Conservation (phyloP, 192 early-diverging fungal species). For the Haplosporangium gracile region DNA sequence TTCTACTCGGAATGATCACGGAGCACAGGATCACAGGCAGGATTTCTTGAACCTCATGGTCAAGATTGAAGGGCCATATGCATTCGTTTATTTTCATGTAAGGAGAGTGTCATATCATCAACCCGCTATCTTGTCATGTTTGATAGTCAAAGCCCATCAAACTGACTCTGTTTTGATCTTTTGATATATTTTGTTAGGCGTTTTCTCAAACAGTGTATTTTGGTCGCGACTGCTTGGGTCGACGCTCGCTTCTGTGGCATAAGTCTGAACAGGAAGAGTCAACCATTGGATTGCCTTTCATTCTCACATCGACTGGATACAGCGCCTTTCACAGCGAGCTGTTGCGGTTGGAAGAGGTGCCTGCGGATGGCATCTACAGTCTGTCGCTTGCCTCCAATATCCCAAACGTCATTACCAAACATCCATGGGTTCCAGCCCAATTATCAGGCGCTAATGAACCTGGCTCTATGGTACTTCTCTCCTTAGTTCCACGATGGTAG, state of each 20-base stretch:
- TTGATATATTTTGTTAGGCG: conserved; percentile 29
- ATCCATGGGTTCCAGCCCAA: conserved; percentile 34
- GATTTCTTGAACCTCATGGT: conserved; percentile 56
- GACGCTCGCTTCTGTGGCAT: conserved; percentile 83
- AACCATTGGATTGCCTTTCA: conserved; percentile 30
- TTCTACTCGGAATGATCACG: neutral
- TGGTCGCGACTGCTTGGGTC: conserved; percentile 88
- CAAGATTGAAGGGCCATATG: conserved; percentile 84
- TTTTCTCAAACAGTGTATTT: conserved; percentile 74
- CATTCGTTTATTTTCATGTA: conserved; percentile 80
- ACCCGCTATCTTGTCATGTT: neutral
- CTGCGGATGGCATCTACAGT: conserved; percentile 83
- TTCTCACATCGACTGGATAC: conserved; percentile 66
- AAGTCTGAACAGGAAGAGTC: conserved; percentile 38
- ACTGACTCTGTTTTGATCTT: neutral
- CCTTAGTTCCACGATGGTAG: neutral
- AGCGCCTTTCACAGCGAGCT: conserved; percentile 42
- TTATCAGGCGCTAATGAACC: neutral
- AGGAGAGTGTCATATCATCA: neutral
- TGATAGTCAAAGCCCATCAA: neutral
- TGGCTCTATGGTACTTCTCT: neutral
- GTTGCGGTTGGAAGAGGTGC: conserved; percentile 68
- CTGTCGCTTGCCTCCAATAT: conserved; percentile 60
- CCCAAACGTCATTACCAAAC: conserved; percentile 24
- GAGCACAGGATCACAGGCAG: neutral